Evolutionary conservation across 768 basidiomycete genomes (phyloP), one percentile per base, ranked within the genome.

Genomic region (Boletus speciosus): DNA sequence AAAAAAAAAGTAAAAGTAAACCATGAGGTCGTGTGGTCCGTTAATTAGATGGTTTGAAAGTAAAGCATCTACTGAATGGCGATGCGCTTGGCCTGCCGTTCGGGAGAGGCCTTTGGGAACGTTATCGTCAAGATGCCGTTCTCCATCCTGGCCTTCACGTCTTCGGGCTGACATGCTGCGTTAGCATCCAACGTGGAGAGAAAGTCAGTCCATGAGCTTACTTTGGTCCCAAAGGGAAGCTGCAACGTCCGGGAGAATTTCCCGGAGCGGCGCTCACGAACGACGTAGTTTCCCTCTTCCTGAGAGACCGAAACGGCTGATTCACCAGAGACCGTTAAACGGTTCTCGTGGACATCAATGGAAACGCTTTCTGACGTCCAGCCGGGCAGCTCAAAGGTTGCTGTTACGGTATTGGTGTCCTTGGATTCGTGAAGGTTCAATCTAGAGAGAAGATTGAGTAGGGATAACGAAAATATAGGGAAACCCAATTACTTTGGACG

Each of bases 381-480:
- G 9, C 82, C 81, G 5, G 83, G 82, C 2, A 82, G 66, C 59
- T 83, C 84, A 52, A 84, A 80, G 6, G 75, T 75, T 10, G 79
- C 81, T 2, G 77, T 80, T 27, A 82, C 74, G 19, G 59, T 53
- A 56, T 76, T 76, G n/a, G 62, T 60, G 1, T 74, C 71, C 15
- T 70, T 57, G 47, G 76, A 71, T 61, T 81, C 79, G 48, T 76
- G 70, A 2, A 83, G 50, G 57, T 84, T 75, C 71, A 83, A 60
- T 41, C 74, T 77, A 10, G n/a, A 32, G 38, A 16, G 10, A 32
- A 3, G 3, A 1, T 43, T 48, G 4, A 37, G 8, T n/a, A 15
- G 10, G 12, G 9, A 16, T 23, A 7, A 4, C 2, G 1, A 11
- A 15, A 16, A 37, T 8, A 7, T 14, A 7, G 1, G 12, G 6